These are phyloP conservation scores for Verruconis gallopava DNA, from an alignment of 2,329 filamentous ascomycete genomes.

Conservation along the genomic window DNA sequence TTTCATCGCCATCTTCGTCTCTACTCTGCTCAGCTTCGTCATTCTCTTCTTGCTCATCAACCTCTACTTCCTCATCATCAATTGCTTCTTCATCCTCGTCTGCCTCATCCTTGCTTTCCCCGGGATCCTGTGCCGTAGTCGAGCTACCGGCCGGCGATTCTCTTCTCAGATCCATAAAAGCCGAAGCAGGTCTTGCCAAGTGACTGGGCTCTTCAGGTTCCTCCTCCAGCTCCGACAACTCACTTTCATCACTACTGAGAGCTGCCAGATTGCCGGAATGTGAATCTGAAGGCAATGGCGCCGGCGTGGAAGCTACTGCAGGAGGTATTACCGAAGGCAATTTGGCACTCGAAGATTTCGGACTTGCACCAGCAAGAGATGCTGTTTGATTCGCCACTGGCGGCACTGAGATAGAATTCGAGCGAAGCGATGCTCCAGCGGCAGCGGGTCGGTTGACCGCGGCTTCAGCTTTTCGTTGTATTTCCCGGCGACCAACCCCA, in stretches of 20 bases:
- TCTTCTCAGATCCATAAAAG: neutral
- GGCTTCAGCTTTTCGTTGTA: slow-evolving; percentile 45
- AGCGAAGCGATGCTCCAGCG: neutral
- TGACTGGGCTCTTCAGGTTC: slow-evolving; percentile 20
- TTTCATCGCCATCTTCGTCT: neutral
- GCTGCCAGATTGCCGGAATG: no score
- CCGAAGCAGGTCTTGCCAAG: neutral
- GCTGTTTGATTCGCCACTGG: neutral
- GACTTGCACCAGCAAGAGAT: neutral
- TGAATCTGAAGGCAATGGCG: no score
- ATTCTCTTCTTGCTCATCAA: neutral
- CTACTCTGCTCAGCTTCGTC: no score
- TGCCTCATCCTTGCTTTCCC: no score
- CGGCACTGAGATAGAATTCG: neutral
- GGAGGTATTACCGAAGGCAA: no score
- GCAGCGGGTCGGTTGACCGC: slow-evolving; percentile 23
- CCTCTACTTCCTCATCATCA: neutral
- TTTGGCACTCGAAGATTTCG: neutral
- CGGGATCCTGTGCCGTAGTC: neutral
- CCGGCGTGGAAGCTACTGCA: no score
- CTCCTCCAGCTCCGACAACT: slow-evolving; percentile 11
- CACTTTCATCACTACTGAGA: slow-evolving; percentile 17
- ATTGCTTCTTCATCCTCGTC: neutral
- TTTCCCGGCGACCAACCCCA: slow-evolving; percentile 46
- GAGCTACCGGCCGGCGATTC: neutral